These are phyloP conservation scores for Oenanthe javanica DNA, from an alignment of 140 eudicot genomes.

Conservation along the genomic window DNA sequence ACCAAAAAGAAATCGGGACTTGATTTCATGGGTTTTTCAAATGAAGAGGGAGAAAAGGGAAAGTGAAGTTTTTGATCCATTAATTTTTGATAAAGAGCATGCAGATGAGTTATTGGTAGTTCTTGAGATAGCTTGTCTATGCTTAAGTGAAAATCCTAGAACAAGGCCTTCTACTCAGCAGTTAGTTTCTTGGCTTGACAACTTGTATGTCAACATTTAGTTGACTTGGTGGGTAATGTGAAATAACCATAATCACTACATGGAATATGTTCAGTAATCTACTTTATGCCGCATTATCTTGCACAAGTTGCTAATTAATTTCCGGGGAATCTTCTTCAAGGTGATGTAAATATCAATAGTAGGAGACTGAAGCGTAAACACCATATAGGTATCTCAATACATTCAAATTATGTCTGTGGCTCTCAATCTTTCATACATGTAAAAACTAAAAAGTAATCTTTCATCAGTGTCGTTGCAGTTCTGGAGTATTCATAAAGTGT, in stretches of 20 bases:
- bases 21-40: constrained; percentile 63
- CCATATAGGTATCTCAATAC: not conserved
- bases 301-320: not conserved
- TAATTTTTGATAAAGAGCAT: constrained; percentile 40
- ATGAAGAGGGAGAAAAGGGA: constrained; percentile 59
- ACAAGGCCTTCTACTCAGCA: constrained; percentile 57
- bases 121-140: constrained; percentile 58
- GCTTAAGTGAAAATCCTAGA: constrained; percentile 52
- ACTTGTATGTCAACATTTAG: constrained; percentile 20
- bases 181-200: constrained; percentile 53
- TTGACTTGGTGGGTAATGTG: not conserved
- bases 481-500: not conserved
- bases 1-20: constrained; percentile 46
- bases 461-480: not conserved
- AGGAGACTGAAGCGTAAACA: not conserved
- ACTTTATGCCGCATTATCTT: not conserved
- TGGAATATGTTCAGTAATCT: not conserved
- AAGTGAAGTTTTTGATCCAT: constrained; percentile 57
- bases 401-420: not conserved
- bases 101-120: constrained; percentile 38
- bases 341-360: not conserved
- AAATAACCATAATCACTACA: not conserved
- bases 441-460: not conserved
- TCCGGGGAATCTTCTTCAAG: not conserved
- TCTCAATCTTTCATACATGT: not conserved